A percentile compares a stretch with the other conserved stretches of the same genome.
Evolutionary conservation across 148 eudicot genomes (phyloP).

Genomic region (Hydrangea macrophylla): DNA sequence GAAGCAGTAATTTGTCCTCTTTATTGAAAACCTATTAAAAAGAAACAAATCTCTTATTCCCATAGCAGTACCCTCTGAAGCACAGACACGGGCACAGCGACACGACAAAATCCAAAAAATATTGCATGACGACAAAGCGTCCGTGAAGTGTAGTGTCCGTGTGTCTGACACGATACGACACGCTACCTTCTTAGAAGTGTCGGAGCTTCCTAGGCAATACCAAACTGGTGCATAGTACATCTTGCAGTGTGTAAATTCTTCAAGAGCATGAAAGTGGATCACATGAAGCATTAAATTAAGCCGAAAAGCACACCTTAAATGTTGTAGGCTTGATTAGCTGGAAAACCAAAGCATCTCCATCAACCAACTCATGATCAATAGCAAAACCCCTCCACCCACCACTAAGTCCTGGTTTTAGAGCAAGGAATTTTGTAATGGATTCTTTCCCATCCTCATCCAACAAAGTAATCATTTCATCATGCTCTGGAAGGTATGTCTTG

Average conservation of each 20-base stretch:
- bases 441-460: conserved; percentile 54
- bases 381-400: conserved; percentile 91
- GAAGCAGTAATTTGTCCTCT: no score
- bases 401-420: conserved; percentile 59
- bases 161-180: no score
- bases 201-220: no score
- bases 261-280: not conserved
- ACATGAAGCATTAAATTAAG: not conserved
- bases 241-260: not conserved
- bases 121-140: no score
- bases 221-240: no score
- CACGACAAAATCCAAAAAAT: no score
- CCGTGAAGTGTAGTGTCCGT: no score
- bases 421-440: conserved; percentile 49
- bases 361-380: conserved; percentile 60
- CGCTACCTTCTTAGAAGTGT: no score
- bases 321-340: conserved; percentile 41
- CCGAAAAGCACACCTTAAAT: conserved; percentile 48
- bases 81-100: no score
- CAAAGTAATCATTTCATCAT: conserved; percentile 42
- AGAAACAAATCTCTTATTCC: no score
- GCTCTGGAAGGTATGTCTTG: conserved; percentile 44
- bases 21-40: no score
- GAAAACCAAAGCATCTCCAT: conserved; percentile 75
- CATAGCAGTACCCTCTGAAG: no score